Base-by-base conservation (phyloP, 2,329 filamentous ascomycete genomes). In the Claviceps pusilla region DNA sequence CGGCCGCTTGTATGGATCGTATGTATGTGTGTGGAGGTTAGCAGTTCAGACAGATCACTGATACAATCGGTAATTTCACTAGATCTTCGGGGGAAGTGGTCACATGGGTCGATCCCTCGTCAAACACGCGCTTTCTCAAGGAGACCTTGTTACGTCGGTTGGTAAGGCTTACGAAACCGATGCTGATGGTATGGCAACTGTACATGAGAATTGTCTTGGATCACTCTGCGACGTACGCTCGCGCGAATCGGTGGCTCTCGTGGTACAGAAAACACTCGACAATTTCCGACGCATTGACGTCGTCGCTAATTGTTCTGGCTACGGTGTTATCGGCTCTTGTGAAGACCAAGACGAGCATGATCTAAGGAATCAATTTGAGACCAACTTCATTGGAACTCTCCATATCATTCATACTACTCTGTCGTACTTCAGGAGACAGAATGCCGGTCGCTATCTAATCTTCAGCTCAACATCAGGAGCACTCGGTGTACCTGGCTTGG, bases 271-370 rank as follows among this genome's bases (percentile, higher is more conserved):
- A 56, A 83, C 86, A 6, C 77, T 95, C 48, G 73, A 78, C 41
- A 81, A 80, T 56, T 97, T 93, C 71, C 86, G 87, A 0, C 82
- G 82, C 56, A 79, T 96, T 59, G 91, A 97, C 65, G 80, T 95
- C 52, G 85, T 97, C 55, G 90, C 86, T 61, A 97, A 95, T 69
- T 95, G 89, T 71, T 90, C 89, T 12, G 91, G 91, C 16, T 96
- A 95, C 70, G 91, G 90, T 53, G 89, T 98, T 53, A 95, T 97
- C 61, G 91, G 89, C 33, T 84, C 91, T 1, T 96, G 90, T 69
- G 93, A 97, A 70, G 93, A 97, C 70, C 93, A 97, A 71, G 89
- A 96, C 68, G 89, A 95, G 66, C 84, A 89, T 68, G 93, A 97
- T 65, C 80, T 97, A 61, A 86, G 89, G 56, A 91, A 95, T 64